Conservation (phyloP, 2,329 filamentous ascomycete genomes). For the Septoria linicola region DNA sequence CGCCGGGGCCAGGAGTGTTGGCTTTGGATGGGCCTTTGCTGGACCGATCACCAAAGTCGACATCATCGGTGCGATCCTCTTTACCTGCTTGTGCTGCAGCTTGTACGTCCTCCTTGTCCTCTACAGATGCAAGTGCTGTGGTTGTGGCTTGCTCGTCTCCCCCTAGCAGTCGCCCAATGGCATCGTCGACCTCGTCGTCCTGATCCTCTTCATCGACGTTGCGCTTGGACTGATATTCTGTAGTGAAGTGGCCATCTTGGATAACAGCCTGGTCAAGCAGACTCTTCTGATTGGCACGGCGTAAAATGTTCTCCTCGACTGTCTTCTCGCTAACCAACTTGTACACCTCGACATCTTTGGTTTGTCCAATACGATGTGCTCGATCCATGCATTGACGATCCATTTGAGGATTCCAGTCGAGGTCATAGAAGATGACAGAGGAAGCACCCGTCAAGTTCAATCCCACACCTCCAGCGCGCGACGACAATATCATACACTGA, state of each 20-base stretch:
- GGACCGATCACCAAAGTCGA: constrained; percentile 68
- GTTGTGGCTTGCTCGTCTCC: constrained; percentile 63
- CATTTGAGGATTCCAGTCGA: constrained; percentile 99
- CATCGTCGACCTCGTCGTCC: constrained; percentile 69
- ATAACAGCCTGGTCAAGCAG: constrained; percentile 98
- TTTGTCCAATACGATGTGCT: constrained; percentile 95
- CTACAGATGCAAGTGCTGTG: constrained; percentile 79
- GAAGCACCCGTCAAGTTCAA: constrained; percentile 97
- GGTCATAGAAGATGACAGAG: constrained; percentile 97
- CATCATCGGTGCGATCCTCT: constrained; percentile 80
- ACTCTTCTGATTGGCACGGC: constrained; percentile 95
- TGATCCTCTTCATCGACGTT: constrained; percentile 51
- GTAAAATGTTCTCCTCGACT: constrained; percentile 95
- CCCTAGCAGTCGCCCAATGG: constrained; percentile 80
- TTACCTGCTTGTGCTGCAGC: constrained; percentile 85
- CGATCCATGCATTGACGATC: constrained; percentile 98
- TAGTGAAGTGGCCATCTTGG: constrained; percentile 96
- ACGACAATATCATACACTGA: constrained; percentile 91
- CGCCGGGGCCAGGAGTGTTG: constrained; percentile 37
- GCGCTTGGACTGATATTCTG: constrained; percentile 63
- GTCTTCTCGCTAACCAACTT: constrained; percentile 63
- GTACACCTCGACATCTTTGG: constrained; percentile 96
- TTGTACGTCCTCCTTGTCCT: constrained; percentile 87
- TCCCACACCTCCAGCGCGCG: constrained; percentile 86
- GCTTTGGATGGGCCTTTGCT: constrained; percentile 41